A percentile compares a stretch with the other conserved stretches of the same genome.
Conservation (phyloP, 306 rosid genomes). For the Dryas drummondii region DNA sequence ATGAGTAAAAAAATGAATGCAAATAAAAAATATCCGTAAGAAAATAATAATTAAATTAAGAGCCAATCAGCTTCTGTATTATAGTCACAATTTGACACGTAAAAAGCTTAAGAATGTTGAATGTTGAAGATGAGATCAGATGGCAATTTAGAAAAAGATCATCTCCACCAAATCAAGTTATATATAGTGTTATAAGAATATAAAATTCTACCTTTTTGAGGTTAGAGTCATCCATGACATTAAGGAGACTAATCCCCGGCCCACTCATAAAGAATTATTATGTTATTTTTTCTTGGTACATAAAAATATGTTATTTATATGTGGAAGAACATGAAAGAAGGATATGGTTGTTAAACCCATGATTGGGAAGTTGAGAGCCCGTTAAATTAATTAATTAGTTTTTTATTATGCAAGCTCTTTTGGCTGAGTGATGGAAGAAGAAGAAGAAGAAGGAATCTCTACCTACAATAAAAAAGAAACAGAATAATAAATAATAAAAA, state of each 20-base stretch:
- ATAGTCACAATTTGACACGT: neutral
- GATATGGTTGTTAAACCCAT: constrained; percentile 49
- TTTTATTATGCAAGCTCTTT: neutral
- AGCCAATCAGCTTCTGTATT: neutral
- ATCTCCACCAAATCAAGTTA: neutral
- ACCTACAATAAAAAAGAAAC: constrained; percentile 4
- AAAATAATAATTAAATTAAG: neutral
- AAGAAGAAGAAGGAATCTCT: constrained; percentile 30
- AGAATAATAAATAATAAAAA: constrained; percentile 13
- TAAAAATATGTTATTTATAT: constrained; percentile 14
- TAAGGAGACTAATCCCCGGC: constrained; percentile 31
- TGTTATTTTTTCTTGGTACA: neutral
- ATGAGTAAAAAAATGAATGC: neutral
- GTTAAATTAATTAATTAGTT: constrained; percentile 9
- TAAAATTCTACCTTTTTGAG: constrained; percentile 22
- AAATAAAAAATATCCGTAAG: neutral
- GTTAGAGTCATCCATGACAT: constrained; percentile 49
- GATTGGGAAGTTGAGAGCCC: constrained; percentile 46
- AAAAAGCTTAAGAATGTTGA: constrained; percentile 6
- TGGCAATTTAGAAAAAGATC: neutral
- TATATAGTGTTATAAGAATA: constrained; percentile 6
- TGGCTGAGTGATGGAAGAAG: neutral
- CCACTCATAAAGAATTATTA: constrained; percentile 12
- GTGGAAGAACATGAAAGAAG: constrained; percentile 35
- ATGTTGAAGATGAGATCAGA: neutral